A percentile compares a stretch with the other conserved stretches of the same genome.
These are phyloP conservation scores for Neodidymelliopsis sp. DNA, from an alignment of 2,329 filamentous ascomycete genomes.

Conservation along the genomic window DNA sequence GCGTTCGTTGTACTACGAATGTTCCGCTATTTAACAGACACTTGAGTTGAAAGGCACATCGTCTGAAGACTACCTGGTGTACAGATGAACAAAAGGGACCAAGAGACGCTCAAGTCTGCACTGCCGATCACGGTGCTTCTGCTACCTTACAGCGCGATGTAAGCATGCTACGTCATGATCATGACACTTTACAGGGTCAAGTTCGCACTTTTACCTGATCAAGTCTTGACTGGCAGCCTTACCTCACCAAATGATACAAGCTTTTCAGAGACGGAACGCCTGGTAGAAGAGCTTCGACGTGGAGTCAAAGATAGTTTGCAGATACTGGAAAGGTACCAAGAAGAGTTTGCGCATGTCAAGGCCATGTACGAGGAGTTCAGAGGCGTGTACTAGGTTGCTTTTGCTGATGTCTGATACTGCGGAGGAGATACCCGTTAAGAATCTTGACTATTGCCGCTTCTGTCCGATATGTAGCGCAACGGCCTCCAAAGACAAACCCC, in stretches of 20 bases:
- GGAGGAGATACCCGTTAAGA: too few relatives aligned
- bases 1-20: conserved; percentile 10
- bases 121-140: conserved; percentile 8
- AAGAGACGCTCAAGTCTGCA: background rate
- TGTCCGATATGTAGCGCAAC: too few relatives aligned
- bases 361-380: conserved; percentile 12
- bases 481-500: too few relatives aligned
- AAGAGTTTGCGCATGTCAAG: conserved; percentile 2
- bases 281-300: conserved; percentile 12
- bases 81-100: background rate
- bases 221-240: background rate
- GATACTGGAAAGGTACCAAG: conserved; percentile 6
- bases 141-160: conserved; percentile 15
- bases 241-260: too few relatives aligned
- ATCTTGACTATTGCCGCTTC: too few relatives aligned
- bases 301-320: conserved; percentile 11
- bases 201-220: background rate
- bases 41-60: background rate
- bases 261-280: conserved; percentile 8
- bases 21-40: conserved; percentile 13
- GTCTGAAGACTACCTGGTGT: background rate
- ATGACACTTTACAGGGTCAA: conserved; percentile 15
- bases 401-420: conserved; percentile 5
- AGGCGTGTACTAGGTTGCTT: conserved; percentile 9
- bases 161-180: conserved; percentile 16